A percentile compares a stretch with the other conserved stretches of the same genome.
Evolutionary conservation across 2,329 filamentous ascomycete genomes (phyloP).

Genomic region (Lachnellula hyalina): DNA sequence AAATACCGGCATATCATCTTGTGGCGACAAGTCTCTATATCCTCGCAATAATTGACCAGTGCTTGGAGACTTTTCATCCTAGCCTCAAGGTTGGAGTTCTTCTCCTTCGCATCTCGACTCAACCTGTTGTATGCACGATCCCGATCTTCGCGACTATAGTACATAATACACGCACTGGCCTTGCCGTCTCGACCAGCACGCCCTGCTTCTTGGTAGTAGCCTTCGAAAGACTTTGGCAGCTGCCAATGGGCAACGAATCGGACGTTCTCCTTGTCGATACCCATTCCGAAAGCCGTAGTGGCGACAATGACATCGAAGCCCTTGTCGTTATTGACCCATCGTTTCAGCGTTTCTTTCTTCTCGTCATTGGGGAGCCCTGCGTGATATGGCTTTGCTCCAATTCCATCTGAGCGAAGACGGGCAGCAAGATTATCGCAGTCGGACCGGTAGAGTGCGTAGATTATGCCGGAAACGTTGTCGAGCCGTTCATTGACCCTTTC

Average conservation of each 20-base stretch:
- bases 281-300: constrained; percentile 96
- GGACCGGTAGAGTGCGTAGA: constrained; percentile 70
- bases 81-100: constrained; percentile 40
- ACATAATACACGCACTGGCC: constrained; percentile 79
- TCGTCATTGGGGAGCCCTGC: constrained; percentile 61
- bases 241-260: constrained; percentile 95
- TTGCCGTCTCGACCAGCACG: constrained; percentile 87
- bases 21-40: constrained; percentile 68
- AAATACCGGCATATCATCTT: constrained; percentile 71
- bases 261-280: constrained; percentile 92
- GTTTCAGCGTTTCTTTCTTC: constrained; percentile 65
- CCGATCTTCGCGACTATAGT: constrained; percentile 83
- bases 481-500: constrained; percentile 46
- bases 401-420: constrained; percentile 59
- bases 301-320: constrained; percentile 91
- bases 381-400: constrained; percentile 71
- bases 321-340: constrained; percentile 67
- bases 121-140: constrained; percentile 62
- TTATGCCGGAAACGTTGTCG: constrained; percentile 68
- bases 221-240: constrained; percentile 88
- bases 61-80: constrained; percentile 59
- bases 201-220: constrained; percentile 93
- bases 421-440: constrained; percentile 69
- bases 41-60: constrained; percentile 78
- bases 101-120: constrained; percentile 42